These are phyloP conservation scores for Plectranthus barbatus DNA, from an alignment of 257 asterid genomes.

Conservation along the genomic window DNA sequence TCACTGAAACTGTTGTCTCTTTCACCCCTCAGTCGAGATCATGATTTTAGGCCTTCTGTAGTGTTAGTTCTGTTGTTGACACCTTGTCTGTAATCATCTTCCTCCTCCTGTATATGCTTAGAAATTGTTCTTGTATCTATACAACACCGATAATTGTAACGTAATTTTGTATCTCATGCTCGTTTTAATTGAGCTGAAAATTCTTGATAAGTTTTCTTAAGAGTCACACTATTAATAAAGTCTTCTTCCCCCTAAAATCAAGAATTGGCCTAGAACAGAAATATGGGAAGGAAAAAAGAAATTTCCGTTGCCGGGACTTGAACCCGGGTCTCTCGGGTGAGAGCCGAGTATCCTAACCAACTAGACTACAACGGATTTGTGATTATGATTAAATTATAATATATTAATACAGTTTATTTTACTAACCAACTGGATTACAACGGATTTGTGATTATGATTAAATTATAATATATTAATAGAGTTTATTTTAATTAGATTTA, in stretches of 20 bases:
- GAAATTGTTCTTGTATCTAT: slow-evolving; percentile 6
- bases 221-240: slow-evolving; percentile 79
- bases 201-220: slow-evolving; percentile 22
- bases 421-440: no score
- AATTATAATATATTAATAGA: no score
- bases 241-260: slow-evolving; percentile 88
- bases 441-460: no score
- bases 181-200: not conserved
- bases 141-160: not conserved
- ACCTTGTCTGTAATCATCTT: not conserved
- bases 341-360: slow-evolving; percentile 96
- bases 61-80: not conserved
- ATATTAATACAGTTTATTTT: no score
- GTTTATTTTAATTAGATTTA: no score
- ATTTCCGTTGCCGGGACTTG: slow-evolving; percentile 97
- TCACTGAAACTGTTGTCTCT: no score
- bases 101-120: slow-evolving; percentile 13
- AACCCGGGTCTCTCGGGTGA: slow-evolving; percentile 99
- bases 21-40: no score
- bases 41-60: not conserved
- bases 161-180: not conserved
- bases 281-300: no score
- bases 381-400: no score
- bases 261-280: slow-evolving; percentile 95
- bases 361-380: slow-evolving; percentile 88